A percentile compares a stretch with the other conserved stretches of the same genome.
Conservation (phyloP, 768 basidiomycete species). For the Porphyrellus cyaneotinctus region DNA sequence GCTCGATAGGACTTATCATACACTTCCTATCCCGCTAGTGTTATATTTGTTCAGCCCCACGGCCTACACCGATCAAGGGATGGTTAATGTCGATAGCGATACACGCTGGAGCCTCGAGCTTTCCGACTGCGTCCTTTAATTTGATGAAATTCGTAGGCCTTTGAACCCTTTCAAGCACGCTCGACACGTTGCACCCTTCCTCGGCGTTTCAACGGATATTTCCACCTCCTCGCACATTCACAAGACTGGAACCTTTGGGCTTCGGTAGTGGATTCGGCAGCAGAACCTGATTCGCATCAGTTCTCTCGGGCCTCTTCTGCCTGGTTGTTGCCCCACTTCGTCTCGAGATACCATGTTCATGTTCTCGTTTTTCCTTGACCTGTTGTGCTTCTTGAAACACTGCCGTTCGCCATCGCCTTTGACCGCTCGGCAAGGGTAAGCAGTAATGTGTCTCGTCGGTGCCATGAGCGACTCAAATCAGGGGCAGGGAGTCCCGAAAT, state of each 20-base stretch:
- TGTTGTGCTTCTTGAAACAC: background rate
- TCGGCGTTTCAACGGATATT: background rate
- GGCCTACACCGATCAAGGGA: no score
- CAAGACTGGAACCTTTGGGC: background rate
- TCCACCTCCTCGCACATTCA: background rate
- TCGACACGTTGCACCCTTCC: conserved; percentile 5
- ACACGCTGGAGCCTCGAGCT: conserved; percentile 16
- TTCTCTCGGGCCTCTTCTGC: background rate
- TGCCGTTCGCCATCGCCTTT: background rate
- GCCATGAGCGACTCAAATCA: background rate
- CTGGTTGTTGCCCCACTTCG: background rate
- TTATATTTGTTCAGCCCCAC: no score
- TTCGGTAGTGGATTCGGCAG: no score
- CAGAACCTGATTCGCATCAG: background rate
- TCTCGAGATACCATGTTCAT: background rate
- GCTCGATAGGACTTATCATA: conserved; percentile 9
- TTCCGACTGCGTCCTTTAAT: background rate
- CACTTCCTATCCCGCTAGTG: background rate
- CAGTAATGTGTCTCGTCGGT: background rate
- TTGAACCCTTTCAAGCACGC: background rate
- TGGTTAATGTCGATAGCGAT: background rate
- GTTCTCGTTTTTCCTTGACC: background rate
- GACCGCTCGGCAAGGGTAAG: conserved; percentile 6
- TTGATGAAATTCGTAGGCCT: background rate
- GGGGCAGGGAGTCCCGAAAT: conserved; percentile 6